phyloP scores from a whole-genome alignment of 2,329 filamentous ascomycete species.

The Microdochium nivale region DNA sequence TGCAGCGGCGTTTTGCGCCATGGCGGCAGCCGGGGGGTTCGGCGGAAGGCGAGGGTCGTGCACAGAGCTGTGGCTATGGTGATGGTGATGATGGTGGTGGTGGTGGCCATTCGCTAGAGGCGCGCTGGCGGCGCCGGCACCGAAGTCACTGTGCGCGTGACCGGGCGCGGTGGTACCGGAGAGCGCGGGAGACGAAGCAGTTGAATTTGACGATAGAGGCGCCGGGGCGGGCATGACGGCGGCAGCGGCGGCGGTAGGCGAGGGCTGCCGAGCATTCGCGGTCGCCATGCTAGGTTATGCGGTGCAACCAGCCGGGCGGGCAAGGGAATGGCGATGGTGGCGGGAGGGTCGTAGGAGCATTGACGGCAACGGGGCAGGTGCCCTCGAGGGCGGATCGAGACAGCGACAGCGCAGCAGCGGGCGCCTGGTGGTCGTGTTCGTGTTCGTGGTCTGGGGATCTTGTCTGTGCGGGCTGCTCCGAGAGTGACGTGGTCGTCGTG shows the following conservation, averaged over 20 bases:
- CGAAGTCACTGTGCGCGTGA: slow-evolving; percentile 18
- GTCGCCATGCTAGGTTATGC: background rate
- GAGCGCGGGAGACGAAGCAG: slow-evolving; percentile 8
- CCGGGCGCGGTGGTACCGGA: slow-evolving; percentile 12
- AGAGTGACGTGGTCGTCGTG: background rate
- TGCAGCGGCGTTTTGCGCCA: slow-evolving; percentile 22
- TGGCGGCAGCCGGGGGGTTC: slow-evolving; percentile 27
- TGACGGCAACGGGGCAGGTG: background rate
- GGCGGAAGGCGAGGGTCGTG: slow-evolving; percentile 33
- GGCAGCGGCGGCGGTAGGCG: slow-evolving; percentile 7
- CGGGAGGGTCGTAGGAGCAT: background rate
- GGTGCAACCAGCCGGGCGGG: background rate
- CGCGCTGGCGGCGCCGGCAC: slow-evolving; percentile 19
- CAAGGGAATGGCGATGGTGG: background rate
- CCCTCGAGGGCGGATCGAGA: background rate
- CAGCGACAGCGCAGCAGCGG: background rate
- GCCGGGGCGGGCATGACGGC: slow-evolving; percentile 19
- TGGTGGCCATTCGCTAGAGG: slow-evolving; percentile 23
- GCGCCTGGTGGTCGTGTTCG: background rate
- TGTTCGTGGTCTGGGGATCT: background rate
- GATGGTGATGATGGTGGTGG: slow-evolving; percentile 20
- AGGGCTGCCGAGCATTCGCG: background rate
- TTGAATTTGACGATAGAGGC: background rate
- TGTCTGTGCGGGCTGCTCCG: background rate
- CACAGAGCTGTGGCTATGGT: slow-evolving; percentile 27